phyloP scores from a whole-genome alignment of 495 filamentous ascomycete species.

The Xylaria scruposa region DNA sequence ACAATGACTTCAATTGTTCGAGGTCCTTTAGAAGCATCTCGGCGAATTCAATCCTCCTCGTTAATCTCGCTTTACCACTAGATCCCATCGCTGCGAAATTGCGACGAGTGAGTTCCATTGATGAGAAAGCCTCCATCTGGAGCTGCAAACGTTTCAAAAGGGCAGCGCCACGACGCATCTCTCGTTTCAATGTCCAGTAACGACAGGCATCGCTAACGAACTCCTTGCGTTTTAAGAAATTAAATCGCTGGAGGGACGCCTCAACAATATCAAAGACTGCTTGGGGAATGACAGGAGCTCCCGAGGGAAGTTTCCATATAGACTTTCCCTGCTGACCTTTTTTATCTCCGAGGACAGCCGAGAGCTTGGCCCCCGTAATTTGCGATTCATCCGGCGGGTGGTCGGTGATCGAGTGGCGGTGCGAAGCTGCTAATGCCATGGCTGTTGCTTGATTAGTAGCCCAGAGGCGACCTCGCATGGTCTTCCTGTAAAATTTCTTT shows the following conservation, averaged over 20 bases:
- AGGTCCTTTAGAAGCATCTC: conserved; percentile 76
- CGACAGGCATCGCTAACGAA: conserved; percentile 91
- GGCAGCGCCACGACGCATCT: conserved; percentile 88
- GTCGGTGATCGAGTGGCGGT: conserved; percentile 64
- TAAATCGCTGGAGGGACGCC: conserved; percentile 77
- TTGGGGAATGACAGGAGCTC: conserved; percentile 90
- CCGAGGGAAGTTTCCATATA: conserved; percentile 93
- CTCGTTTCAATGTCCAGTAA: conserved; percentile 97
- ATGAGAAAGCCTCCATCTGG: conserved; percentile 93
- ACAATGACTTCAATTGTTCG: conserved; percentile 70
- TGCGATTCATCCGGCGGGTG: conserved; percentile 63
- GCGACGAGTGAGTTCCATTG: conserved; percentile 92
- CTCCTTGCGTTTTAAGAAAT: conserved; percentile 83
- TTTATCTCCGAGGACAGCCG: conserved; percentile 71
- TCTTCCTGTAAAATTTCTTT: conserved; percentile 80
- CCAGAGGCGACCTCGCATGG: conserved; percentile 87
- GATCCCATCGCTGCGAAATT: conserved; percentile 93
- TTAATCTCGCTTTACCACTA: conserved; percentile 75
- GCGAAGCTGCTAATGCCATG: conserved; percentile 73
- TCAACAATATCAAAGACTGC: conserved; percentile 82
- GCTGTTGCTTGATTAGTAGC: conserved; percentile 88
- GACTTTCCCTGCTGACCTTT: conserved; percentile 70
- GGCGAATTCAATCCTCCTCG: conserved; percentile 87
- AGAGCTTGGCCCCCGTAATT: conserved; percentile 58
- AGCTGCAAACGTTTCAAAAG: conserved; percentile 90